These are phyloP conservation scores for Chaetomiaceae sp. DNA, from an alignment of 2,329 filamentous ascomycete species.

Conservation along the genomic window DNA sequence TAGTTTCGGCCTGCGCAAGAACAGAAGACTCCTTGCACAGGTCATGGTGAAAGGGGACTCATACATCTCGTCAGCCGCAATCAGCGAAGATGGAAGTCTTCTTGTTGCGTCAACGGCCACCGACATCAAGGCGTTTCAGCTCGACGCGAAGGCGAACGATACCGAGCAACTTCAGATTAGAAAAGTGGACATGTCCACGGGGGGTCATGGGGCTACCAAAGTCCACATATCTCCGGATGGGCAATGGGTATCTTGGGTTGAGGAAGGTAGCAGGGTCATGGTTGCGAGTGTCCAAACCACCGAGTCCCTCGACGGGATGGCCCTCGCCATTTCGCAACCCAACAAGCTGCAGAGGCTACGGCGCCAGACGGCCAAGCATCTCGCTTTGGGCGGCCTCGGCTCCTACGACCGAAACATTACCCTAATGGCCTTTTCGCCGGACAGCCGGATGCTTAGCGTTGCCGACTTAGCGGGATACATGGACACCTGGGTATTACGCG, in stretches of 20 bases:
- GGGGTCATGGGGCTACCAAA: slow-evolving; percentile 58
- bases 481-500: slow-evolving; percentile 75
- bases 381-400: slow-evolving; percentile 60
- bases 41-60: slow-evolving; percentile 69
- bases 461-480: slow-evolving; percentile 79
- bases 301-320: slow-evolving; percentile 30
- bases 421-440: slow-evolving; percentile 69
- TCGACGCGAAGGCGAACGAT: slow-evolving; percentile 47
- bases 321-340: slow-evolving; percentile 36
- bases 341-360: slow-evolving; percentile 47
- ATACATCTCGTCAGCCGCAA: slow-evolving; percentile 64
- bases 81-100: slow-evolving; percentile 65
- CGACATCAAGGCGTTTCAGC: slow-evolving; percentile 70
- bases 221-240: slow-evolving; percentile 65
- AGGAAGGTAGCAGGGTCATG: slow-evolving; percentile 53
- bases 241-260: slow-evolving; percentile 61
- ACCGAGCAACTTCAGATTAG: slow-evolving; percentile 62
- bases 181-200: slow-evolving; percentile 59
- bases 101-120: slow-evolving; percentile 70
- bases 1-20: slow-evolving; percentile 41
- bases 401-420: slow-evolving; percentile 70
- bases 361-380: slow-evolving; percentile 48
- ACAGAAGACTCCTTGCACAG: slow-evolving; percentile 61
- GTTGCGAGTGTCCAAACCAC: slow-evolving; percentile 42
- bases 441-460: slow-evolving; percentile 71